Percentiles rank a stretch among this genome's conserved stretches.
Conservation (phyloP, 345 rosid species). For the Pistacia integerrima region DNA sequence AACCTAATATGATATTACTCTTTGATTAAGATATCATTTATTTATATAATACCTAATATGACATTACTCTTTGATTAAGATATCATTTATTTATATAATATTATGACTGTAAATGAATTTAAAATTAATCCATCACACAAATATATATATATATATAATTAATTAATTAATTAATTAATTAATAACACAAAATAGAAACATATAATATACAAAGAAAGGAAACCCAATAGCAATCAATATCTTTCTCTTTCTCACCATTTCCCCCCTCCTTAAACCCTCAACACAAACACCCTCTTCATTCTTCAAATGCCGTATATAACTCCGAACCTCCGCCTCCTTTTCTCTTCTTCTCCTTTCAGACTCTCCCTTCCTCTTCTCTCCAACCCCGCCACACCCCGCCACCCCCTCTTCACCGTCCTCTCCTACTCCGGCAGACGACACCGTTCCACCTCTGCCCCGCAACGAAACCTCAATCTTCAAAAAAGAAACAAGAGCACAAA, state of each 20-base stretch:
- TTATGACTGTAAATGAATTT: too few relatives aligned
- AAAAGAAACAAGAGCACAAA: conserved; percentile 40
- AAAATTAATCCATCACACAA: too few relatives aligned
- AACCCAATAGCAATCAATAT: not conserved
- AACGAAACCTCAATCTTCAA: conserved; percentile 25
- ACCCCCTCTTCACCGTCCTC: conserved; percentile 35
- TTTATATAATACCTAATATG: too few relatives aligned
- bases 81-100: too few relatives aligned
- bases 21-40: too few relatives aligned
- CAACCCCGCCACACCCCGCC: conserved; percentile 30
- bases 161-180: too few relatives aligned
- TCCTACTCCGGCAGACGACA: conserved; percentile 43
- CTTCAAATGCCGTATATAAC: conserved; percentile 42
- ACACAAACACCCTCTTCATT: not conserved
- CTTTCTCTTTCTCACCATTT: too few relatives aligned
- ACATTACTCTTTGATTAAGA: too few relatives aligned
- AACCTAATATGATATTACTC: too few relatives aligned
- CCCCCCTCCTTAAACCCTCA: conserved; percentile 14
- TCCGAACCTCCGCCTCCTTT: conserved; percentile 47
- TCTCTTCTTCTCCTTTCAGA: conserved; percentile 35
- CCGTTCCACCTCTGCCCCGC: conserved; percentile 37
- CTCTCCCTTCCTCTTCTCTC: conserved; percentile 23
- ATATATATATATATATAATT: too few relatives aligned
- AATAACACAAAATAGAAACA: too few relatives aligned
- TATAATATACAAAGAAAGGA: too few relatives aligned